These are phyloP conservation scores for Coprinopsis sp. DNA, from an alignment of 768 basidiomycete species.

Conservation along the genomic window DNA sequence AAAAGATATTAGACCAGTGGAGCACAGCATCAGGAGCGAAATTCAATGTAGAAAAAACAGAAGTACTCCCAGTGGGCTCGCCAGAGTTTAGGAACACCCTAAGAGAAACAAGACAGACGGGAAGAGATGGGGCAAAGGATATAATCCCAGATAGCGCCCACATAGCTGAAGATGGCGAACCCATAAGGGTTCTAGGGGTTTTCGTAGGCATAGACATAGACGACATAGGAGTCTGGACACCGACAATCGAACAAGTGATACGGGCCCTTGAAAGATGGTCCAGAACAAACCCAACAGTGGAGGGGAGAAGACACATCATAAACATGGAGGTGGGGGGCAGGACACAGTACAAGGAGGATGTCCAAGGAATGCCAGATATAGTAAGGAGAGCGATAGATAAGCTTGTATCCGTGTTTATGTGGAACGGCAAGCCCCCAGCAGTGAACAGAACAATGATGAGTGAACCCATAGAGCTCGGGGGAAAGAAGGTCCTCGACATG, in stretches of 20 bases:
- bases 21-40: not conserved
- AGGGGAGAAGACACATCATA: too few species aligned
- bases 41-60: not conserved
- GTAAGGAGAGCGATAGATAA: not conserved
- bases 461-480: too few species aligned
- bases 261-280: not conserved
- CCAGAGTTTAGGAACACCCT: not conserved
- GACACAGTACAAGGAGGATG: not conserved
- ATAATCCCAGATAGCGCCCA: not conserved
- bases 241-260: not conserved
- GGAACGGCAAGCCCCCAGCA: not conserved
- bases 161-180: constrained; percentile 4
- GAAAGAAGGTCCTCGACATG: too few species aligned
- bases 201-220: not conserved
- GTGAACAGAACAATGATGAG: too few species aligned
- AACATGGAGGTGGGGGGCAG: too few species aligned
- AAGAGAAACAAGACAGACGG: not conserved
- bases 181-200: not conserved
- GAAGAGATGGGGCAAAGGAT: rapidly evolving
- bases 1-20: not conserved
- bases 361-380: not conserved
- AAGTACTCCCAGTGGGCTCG: not conserved
- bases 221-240: not conserved
- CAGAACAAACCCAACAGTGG: not conserved
- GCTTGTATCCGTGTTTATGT: not conserved